Evolutionary conservation across 2,329 filamentous ascomycete species (phyloP).

Genomic region (Colletotrichum magnum): DNA sequence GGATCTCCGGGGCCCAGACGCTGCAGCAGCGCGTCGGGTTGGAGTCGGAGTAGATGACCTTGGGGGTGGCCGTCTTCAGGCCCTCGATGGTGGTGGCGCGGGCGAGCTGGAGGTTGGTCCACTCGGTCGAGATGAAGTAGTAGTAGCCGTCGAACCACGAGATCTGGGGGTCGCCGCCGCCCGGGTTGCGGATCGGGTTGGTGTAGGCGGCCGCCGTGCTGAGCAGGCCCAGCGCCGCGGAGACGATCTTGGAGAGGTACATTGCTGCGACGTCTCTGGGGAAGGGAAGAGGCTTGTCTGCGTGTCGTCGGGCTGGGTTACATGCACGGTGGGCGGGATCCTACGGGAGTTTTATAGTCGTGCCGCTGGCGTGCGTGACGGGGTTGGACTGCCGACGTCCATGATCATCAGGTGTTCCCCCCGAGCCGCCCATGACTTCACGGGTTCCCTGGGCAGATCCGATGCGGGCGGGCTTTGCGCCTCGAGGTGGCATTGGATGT

Average conservation of each 20-base stretch:
- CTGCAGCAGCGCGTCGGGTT: conserved; percentile 65
- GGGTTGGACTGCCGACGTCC: background rate
- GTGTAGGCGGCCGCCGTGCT: conserved; percentile 55
- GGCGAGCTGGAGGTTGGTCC: conserved; percentile 68
- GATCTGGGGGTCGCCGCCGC: conserved; percentile 68
- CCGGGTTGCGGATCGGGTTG: conserved; percentile 65
- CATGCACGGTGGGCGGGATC: background rate
- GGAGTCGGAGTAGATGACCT: conserved; percentile 64
- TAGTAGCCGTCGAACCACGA: conserved; percentile 68
- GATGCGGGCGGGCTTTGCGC: background rate
- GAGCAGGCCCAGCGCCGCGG: conserved; percentile 35
- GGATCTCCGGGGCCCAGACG: conserved; percentile 71
- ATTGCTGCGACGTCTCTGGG: conserved; percentile 3
- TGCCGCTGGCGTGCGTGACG: background rate
- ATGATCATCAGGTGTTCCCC: background rate
- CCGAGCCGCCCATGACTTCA: background rate
- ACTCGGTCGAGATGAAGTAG: conserved; percentile 70
- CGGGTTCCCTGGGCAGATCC: conserved; percentile 6
- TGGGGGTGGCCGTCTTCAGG: conserved; percentile 66
- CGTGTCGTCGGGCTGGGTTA: background rate
- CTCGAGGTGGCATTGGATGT: background rate
- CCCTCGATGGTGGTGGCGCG: conserved; percentile 67
- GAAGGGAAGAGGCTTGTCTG: background rate
- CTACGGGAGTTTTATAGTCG: background rate
- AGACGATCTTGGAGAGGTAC: conserved; percentile 25